These are phyloP conservation scores for Fraxinus dipetala DNA, from an alignment of 305 asterid species.

Conservation along the genomic window DNA sequence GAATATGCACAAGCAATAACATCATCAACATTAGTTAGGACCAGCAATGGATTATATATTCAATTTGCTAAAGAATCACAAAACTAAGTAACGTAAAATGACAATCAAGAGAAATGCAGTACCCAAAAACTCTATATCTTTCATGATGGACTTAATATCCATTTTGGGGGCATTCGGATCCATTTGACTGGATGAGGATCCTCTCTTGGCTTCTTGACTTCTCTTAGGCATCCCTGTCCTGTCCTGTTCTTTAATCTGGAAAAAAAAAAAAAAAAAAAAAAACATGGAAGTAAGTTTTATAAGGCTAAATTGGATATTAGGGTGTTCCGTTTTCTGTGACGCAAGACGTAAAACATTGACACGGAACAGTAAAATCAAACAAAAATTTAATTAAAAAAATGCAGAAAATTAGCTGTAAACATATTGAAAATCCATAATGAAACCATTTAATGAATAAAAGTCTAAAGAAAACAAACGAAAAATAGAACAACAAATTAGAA, in stretches of 20 bases:
- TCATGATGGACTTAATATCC: slow-evolving; percentile 53
- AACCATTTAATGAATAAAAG: not conserved
- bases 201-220: slow-evolving; percentile 25
- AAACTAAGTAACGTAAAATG: not conserved
- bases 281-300: not conserved
- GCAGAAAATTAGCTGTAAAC: not conserved
- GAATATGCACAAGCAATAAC: not conserved
- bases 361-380: not conserved
- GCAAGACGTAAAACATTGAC: not conserved
- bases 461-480: not conserved
- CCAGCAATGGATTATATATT: not conserved
- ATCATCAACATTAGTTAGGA: not conserved
- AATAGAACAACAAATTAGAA: not conserved
- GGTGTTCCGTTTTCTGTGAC: not conserved
- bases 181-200: slow-evolving; percentile 29
- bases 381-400: no score
- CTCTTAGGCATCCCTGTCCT: slow-evolving; percentile 23
- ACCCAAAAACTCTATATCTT: slow-evolving; percentile 60
- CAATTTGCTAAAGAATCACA: not conserved
- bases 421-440: not conserved
- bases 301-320: not conserved
- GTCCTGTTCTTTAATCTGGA: not conserved
- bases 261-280: not conserved
- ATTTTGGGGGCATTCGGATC: slow-evolving; percentile 33
- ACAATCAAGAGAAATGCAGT: slow-evolving; percentile 10